phyloP scores from a whole-genome alignment of 768 basidiomycete species.

The Hericium rajendrae region DNA sequence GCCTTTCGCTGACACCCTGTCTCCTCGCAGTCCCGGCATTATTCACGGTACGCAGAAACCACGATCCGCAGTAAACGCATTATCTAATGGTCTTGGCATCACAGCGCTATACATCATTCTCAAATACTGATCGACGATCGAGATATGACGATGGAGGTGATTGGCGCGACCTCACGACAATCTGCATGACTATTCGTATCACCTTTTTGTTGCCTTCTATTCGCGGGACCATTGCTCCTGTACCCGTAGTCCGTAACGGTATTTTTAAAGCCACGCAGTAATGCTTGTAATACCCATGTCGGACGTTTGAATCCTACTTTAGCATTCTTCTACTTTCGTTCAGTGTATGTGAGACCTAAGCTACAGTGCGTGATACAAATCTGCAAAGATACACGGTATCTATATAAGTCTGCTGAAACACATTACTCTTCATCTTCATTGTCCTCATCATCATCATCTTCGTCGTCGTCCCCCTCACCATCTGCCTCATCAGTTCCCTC shows the following conservation, averaged over 20 bases:
- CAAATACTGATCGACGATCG: constrained; percentile 42
- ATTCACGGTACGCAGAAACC: constrained; percentile 42
- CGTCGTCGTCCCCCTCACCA: constrained; percentile 14
- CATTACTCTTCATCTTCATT: constrained; percentile 24
- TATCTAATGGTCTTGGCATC: background rate
- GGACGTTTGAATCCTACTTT: background rate
- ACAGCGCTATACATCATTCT: constrained; percentile 74
- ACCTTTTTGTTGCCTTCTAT: background rate
- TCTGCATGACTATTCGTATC: background rate
- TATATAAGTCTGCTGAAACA: constrained; percentile 1
- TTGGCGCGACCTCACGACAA: background rate
- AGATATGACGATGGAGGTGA: background rate
- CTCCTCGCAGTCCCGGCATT: constrained; percentile 53
- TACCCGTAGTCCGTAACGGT: background rate
- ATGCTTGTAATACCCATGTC: background rate
- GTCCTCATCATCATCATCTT: constrained; percentile 17
- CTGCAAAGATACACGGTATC: background rate
- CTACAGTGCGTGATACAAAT: background rate
- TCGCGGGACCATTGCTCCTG: background rate
- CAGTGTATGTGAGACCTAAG: background rate
- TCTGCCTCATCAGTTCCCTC: constrained; percentile 24
- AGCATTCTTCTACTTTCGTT: background rate
- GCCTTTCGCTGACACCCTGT: constrained; percentile 6
- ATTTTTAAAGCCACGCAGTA: background rate
- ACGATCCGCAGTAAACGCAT: background rate